A percentile compares a stretch with the other conserved stretches of the same genome.
Evolutionary conservation across 257 asterid genomes (phyloP).

Genomic region (Eustoma russellianum): DNA sequence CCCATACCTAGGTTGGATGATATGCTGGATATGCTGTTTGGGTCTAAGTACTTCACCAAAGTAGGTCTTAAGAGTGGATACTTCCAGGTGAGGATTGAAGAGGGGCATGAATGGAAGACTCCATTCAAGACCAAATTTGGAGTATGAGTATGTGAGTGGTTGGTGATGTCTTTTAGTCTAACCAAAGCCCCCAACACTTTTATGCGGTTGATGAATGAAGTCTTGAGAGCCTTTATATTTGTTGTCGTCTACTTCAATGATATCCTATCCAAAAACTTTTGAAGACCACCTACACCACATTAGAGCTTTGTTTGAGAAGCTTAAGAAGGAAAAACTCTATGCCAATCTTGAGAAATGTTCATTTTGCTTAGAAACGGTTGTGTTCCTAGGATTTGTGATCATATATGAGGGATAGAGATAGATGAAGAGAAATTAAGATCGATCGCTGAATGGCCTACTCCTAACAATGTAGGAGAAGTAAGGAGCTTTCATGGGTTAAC

Average conservation of each 20-base stretch:
- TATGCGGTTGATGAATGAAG: constrained; percentile 1
- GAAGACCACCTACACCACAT: neutral
- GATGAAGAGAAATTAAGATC: neutral
- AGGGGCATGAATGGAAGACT: constrained; percentile 9
- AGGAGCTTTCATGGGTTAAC: too few relatives aligned
- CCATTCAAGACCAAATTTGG: neutral
- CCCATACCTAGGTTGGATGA: too few relatives aligned
- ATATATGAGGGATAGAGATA: too few relatives aligned
- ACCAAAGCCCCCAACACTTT: constrained; percentile 3
- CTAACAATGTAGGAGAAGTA: too few relatives aligned
- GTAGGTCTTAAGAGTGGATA: neutral
- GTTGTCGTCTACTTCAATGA: constrained; percentile 10
- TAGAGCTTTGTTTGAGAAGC: neutral
- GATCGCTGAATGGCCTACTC: neutral
- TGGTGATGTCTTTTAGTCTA: constrained; percentile 8
- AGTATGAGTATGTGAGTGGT: constrained; percentile 5
- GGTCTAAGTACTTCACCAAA: neutral
- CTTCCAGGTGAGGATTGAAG: neutral
- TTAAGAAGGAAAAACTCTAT: neutral
- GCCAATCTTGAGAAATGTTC: neutral
- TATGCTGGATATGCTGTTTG: too few relatives aligned
- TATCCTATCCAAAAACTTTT: neutral
- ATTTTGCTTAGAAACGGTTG: neutral
- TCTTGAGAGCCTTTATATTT: neutral
- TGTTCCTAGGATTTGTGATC: too few relatives aligned